Evolutionary conservation across 83 land plant genomes (phyloP).

Genomic region (Isoetes engelmannii): DNA sequence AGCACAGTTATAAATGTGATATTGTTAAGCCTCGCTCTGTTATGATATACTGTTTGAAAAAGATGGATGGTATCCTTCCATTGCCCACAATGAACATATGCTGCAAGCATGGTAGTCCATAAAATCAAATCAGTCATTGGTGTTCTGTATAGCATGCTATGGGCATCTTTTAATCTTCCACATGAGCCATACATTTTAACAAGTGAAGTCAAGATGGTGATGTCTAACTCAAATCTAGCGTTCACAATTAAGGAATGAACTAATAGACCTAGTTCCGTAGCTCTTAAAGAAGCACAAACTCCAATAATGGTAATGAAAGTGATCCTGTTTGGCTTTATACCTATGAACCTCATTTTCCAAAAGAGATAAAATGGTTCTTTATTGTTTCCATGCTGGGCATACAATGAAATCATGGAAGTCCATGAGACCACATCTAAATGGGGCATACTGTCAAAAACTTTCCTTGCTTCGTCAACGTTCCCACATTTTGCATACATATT

Average conservation of each 20-base stretch:
- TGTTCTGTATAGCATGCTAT: too few species aligned
- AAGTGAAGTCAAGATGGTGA: constrained; percentile 31
- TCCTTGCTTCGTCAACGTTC: constrained; percentile 6
- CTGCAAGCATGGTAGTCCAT: too few species aligned
- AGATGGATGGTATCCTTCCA: too few species aligned
- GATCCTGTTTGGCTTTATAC: constrained; percentile 33
- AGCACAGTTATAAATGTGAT: too few species aligned
- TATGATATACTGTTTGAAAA: too few species aligned
- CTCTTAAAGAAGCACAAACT: constrained; percentile 20
- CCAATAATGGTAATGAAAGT: constrained; percentile 38
- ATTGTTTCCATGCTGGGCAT: constrained; percentile 28
- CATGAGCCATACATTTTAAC: constrained; percentile 39
- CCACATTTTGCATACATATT: constrained; percentile 37
- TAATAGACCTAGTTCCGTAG: constrained; percentile 18
- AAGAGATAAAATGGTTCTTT: constrained; percentile 23
- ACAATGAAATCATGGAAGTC: constrained; percentile 44
- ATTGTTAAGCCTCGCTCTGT: too few species aligned
- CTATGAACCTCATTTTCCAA: constrained; percentile 7
- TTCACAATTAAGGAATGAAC: constrained; percentile 36
- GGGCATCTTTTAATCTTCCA: constrained; percentile 25
- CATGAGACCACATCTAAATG: constrained; percentile 14
- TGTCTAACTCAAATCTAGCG: constrained; percentile 22
- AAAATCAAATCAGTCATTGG: too few species aligned
- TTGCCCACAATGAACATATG: too few species aligned
- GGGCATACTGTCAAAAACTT: constrained; percentile 31